Evolutionary conservation across 1,284 basidiomycete species (phyloP), one percentile per base, ranked within the genome.

Genomic region (Pyrrhoderma noxium): DNA sequence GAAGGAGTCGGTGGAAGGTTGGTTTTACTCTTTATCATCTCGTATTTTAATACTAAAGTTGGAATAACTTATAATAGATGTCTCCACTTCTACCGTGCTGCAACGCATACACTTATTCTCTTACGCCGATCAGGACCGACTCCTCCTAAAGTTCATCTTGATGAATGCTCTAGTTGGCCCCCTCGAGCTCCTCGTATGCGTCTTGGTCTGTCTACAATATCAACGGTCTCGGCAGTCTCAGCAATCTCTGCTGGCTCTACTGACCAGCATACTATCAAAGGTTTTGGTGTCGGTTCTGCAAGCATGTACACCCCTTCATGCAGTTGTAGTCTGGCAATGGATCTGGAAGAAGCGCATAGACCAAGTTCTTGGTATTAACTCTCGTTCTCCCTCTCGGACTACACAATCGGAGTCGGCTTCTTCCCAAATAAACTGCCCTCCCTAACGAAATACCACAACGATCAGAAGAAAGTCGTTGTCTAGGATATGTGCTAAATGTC

Each of bases 311-410:
- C 44, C 3, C 53, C 53, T 7, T 54, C 53, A 11, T 44, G 47
- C 34, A 47, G 49, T 21, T 40, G 38, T 16, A 22, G 38, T n/a
- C 16, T 16, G 38, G 14, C 21, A 7, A 22, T 8, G 14, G 38
- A 22, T 14, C 27, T 35, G 16, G 22, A 42, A 16, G 45, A 51
- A 16, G 27, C 37, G 8, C 44, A 48, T 40, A 18, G 53, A 27
- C 53, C 53, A 14, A 45, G 53, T 13, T 54, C 53, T 7, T 54
- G 53, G 53, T 54, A 50, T 37, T 54, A 45, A 54, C 8, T 8
- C 44, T 4, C n/a, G n/a, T n/a, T n/a, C n/a, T n/a, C n/a, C n/a
- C n/a, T n/a, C n/a, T n/a, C n/a, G n/a, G n/a, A n/a, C n/a, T n/a
- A n/a, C n/a, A n/a, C n/a, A n/a, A n/a, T n/a, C n/a, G n/a, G n/a